phyloP scores from a whole-genome alignment of 768 basidiomycete genomes.

The Boletellus emodensis region DNA sequence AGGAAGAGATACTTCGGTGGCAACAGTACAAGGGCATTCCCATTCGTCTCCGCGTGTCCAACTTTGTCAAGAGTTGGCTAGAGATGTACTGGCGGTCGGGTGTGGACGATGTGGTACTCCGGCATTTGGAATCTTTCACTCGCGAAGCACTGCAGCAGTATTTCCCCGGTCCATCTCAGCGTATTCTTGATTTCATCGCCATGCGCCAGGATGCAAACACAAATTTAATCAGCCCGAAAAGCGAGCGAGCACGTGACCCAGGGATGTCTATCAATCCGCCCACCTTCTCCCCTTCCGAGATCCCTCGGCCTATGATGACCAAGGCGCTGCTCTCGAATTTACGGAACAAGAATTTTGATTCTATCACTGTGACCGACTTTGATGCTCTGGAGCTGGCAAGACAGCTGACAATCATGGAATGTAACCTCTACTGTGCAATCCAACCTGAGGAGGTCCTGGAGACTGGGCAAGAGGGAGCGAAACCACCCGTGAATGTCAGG shows the following conservation, averaged over 20 bases:
- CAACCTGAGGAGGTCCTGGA: constrained; percentile 86
- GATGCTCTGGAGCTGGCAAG: constrained; percentile 89
- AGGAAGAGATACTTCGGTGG: constrained; percentile 70
- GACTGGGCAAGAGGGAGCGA: constrained; percentile 67
- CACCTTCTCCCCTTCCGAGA: constrained; percentile 49
- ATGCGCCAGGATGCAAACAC: constrained; percentile 49
- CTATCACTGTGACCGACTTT: constrained; percentile 81
- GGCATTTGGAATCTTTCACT: constrained; percentile 55
- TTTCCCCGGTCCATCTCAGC: constrained; percentile 67
- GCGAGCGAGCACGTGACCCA: constrained; percentile 67
- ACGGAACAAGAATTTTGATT: constrained; percentile 57
- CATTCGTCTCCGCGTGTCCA: constrained; percentile 85
- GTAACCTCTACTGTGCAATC: constrained; percentile 79
- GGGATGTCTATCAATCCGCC: constrained; percentile 72
- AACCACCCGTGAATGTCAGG: constrained; percentile 66
- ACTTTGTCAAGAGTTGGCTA: constrained; percentile 92
- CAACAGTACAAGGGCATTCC: constrained; percentile 85
- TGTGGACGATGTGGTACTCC: constrained; percentile 64
- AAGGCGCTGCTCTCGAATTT: constrained; percentile 69
- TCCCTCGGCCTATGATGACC: constrained; percentile 84
- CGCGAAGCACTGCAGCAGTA: constrained; percentile 54
- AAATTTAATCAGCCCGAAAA: constrained; percentile 50
- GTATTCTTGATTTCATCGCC: constrained; percentile 65
- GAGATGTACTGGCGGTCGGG: constrained; percentile 85
- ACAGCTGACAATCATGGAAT: constrained; percentile 94